Evolutionary conservation across 2,329 filamentous ascomycete genomes (phyloP).

Genomic region (Chaetomium olivaceum): DNA sequence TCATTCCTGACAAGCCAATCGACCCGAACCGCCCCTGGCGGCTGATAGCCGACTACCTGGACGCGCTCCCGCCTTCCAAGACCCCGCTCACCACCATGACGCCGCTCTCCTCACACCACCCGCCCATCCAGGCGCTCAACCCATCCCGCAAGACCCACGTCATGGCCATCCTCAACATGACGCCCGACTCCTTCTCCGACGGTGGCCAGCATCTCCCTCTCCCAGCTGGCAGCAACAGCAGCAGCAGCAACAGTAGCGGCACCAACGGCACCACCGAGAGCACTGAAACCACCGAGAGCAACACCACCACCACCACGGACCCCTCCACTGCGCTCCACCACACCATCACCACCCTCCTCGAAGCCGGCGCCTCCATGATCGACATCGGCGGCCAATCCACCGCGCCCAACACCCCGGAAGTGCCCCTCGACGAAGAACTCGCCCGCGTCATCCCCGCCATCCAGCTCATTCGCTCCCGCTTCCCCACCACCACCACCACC

Average conservation of each 20-base stretch:
- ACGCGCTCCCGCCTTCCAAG: conserved; percentile 53
- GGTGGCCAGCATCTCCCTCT: conserved; percentile 61
- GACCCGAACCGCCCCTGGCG: conserved; percentile 59
- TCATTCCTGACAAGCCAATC: conserved; percentile 57
- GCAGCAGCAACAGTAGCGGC: conserved; percentile 33
- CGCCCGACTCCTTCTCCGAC: conserved; percentile 96
- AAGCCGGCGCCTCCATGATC: conserved; percentile 75
- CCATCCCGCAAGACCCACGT: conserved; percentile 67
- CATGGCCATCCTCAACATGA: conserved; percentile 95
- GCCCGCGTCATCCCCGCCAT: conserved; percentile 79
- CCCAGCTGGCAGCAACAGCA: background rate
- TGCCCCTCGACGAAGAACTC: conserved; percentile 73
- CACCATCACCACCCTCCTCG: conserved; percentile 63
- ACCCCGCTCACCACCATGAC: conserved; percentile 60
- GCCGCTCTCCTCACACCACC: conserved; percentile 50
- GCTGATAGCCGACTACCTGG: conserved; percentile 60
- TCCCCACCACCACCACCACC: conserved; percentile 61
- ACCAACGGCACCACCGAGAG: conserved; percentile 40
- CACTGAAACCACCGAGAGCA: conserved; percentile 15
- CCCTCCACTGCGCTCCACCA: conserved; percentile 49
- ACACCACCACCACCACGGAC: conserved; percentile 39
- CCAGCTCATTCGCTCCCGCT: conserved; percentile 64
- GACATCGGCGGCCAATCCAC: conserved; percentile 95
- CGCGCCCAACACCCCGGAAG: conserved; percentile 69
- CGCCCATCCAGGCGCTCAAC: conserved; percentile 60